Conservation (phyloP, 352 stramenopile genomes). For the Peronospora farinosa region DNA sequence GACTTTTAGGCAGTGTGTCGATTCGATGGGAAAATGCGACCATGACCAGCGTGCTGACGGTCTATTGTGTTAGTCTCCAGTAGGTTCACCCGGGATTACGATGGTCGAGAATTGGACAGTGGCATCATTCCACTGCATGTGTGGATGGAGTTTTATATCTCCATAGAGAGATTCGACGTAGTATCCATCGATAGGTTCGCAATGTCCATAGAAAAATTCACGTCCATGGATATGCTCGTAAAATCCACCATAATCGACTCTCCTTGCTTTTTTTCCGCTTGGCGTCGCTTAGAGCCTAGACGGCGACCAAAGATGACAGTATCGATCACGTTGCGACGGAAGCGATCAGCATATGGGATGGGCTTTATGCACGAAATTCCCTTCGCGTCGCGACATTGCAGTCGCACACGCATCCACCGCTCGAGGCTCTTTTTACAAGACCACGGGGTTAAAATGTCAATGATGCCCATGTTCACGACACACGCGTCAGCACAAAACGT, state of each 20-base stretch:
- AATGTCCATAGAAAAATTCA: slow-evolving; percentile 38
- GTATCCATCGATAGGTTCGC: slow-evolving; percentile 31
- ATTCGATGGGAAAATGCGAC: slow-evolving; percentile 72
- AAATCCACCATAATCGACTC: slow-evolving; percentile 84
- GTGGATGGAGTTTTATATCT: slow-evolving; percentile 26
- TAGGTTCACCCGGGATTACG: slow-evolving; percentile 18
- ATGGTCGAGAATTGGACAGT: slow-evolving; percentile 13
- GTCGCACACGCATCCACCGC: slow-evolving; percentile 73
- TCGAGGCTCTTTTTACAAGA: slow-evolving; percentile 91
- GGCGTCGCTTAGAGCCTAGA: slow-evolving; percentile 30
- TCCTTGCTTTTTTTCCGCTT: slow-evolving; percentile 33
- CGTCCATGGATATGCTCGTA: slow-evolving; percentile 48
- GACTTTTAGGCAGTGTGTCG: slow-evolving; percentile 53
- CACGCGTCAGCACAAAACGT: slow-evolving; percentile 59
- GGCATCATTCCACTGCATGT: slow-evolving; percentile 18
- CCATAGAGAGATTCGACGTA: slow-evolving; percentile 45
- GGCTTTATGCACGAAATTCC: slow-evolving; percentile 84
- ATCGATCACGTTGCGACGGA: slow-evolving; percentile 80
- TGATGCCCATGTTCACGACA: slow-evolving; percentile 94
- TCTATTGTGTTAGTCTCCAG: slow-evolving; percentile 70
- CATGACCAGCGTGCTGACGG: slow-evolving; percentile 64
- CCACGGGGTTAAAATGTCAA: slow-evolving; percentile 96
- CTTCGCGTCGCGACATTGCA: slow-evolving; percentile 69
- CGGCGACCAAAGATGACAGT: slow-evolving; percentile 72
- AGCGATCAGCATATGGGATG: slow-evolving; percentile 73